These are phyloP conservation scores for Aureobasidium musti DNA, from an alignment of 2,329 filamentous ascomycete species.

Conservation along the genomic window DNA sequence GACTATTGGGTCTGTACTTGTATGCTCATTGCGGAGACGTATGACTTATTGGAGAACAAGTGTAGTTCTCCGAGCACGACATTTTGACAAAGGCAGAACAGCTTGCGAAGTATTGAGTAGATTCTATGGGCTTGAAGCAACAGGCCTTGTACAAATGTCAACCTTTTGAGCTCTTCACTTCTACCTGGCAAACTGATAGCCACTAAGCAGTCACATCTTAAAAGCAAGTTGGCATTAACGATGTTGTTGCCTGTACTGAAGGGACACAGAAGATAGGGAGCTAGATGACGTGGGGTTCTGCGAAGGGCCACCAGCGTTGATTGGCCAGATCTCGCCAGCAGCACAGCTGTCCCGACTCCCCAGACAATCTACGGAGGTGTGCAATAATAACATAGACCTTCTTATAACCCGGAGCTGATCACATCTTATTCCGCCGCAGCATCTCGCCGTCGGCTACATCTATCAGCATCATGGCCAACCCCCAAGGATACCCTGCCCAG, in stretches of 20 bases:
- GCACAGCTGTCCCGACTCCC: slow-evolving; percentile 3
- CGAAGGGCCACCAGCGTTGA: slow-evolving; percentile 3
- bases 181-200: not conserved
- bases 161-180: not conserved
- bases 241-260: not conserved
- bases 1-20: too few species aligned
- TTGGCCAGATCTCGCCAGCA: slow-evolving; percentile 12
- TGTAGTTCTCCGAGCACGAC: not conserved
- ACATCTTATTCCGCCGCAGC: slow-evolving; percentile 15
- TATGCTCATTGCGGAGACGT: too few species aligned
- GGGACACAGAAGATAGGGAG: not conserved
- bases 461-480: slow-evolving; percentile 29
- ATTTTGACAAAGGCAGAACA: not conserved
- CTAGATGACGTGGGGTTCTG: not conserved
- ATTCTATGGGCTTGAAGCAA: not conserved
- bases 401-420: slow-evolving; percentile 14
- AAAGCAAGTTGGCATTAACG: not conserved
- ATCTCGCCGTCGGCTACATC: slow-evolving; percentile 6
- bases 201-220: too few species aligned
- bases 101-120: too few species aligned
- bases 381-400: not conserved
- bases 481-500: slow-evolving; percentile 32
- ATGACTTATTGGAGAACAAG: too few species aligned
- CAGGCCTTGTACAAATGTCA: too few species aligned
- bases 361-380: slow-evolving; percentile 14